Conservation (phyloP, 352 stramenopile species). For the Phytophthora sansomeana region DNA sequence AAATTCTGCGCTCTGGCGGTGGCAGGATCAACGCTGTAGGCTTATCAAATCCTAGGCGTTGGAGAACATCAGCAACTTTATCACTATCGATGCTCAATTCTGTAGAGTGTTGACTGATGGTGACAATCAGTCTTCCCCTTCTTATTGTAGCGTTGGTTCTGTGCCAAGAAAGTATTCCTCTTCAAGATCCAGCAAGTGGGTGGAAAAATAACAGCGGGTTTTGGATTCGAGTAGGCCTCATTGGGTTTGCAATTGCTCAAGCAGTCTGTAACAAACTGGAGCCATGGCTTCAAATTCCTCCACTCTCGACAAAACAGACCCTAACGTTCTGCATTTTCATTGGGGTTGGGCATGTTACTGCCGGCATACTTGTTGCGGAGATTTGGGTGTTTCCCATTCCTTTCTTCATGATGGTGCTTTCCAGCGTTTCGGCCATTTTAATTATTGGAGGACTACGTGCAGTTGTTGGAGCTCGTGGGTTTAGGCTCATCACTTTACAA, state of each 20-base stretch:
- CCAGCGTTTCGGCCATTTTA: too few species aligned
- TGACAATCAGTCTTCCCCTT: slow-evolving; percentile 17
- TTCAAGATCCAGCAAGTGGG: slow-evolving; percentile 26
- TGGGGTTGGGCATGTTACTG: slow-evolving; percentile 14
- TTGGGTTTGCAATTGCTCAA: slow-evolving; percentile 18
- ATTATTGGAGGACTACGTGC: too few species aligned
- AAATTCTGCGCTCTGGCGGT: too few species aligned
- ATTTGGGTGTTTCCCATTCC: slow-evolving; percentile 33
- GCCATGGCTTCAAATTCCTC: slow-evolving; percentile 24
- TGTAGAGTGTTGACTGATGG: too few species aligned
- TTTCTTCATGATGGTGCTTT: slow-evolving; percentile 23
- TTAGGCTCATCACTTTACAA: too few species aligned
- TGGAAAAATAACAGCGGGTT: slow-evolving; percentile 33
- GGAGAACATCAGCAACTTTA: too few species aligned
- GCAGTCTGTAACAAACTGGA: slow-evolving; percentile 16
- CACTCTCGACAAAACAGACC: slow-evolving; percentile 18
- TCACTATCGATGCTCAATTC: too few species aligned
- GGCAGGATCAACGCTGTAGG: too few species aligned
- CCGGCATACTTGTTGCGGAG: slow-evolving; percentile 15
- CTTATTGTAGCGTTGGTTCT: slow-evolving; percentile 21
- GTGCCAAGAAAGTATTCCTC: slow-evolving; percentile 27
- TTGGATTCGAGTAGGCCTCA: slow-evolving; percentile 24
- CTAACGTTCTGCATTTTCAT: slow-evolving; percentile 12
- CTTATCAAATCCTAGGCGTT: too few species aligned
- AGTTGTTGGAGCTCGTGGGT: too few species aligned